Evolutionary conservation across 257 asterid species (phyloP).

Genomic region (Haberlea rhodopensis): DNA sequence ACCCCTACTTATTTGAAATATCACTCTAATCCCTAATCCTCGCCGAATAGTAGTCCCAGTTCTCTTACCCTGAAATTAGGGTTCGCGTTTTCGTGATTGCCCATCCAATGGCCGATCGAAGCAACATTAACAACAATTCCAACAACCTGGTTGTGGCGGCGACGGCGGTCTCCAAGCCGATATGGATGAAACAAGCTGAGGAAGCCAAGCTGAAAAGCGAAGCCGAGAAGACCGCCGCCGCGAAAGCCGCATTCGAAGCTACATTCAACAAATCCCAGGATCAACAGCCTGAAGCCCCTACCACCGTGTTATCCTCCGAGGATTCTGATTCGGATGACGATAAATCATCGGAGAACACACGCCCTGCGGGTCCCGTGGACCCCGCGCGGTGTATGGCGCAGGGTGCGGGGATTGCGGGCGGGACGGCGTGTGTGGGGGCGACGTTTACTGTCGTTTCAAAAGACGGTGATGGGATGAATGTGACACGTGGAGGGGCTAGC

Average conservation of each 20-base stretch:
- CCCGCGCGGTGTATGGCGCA: slow-evolving; percentile 92
- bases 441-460: slow-evolving; percentile 74
- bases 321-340: slow-evolving; percentile 63
- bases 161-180: slow-evolving; percentile 54
- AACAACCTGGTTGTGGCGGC: slow-evolving; percentile 30
- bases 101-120: slow-evolving; percentile 71
- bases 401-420: slow-evolving; percentile 92
- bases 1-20: not conserved
- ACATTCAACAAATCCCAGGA: slow-evolving; percentile 61
- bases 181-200: slow-evolving; percentile 98
- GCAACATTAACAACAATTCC: slow-evolving; percentile 31
- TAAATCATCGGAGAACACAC: slow-evolving; percentile 41
- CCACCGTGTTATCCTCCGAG: slow-evolving; percentile 34
- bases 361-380: slow-evolving; percentile 76
- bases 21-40: not conserved
- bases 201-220: slow-evolving; percentile 90
- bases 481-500: slow-evolving; percentile 76
- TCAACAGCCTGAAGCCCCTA: slow-evolving; percentile 37
- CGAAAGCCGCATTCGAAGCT: slow-evolving; percentile 98
- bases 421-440: slow-evolving; percentile 78
- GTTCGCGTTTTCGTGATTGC: slow-evolving; percentile 29
- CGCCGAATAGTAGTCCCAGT: not conserved
- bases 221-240: slow-evolving; percentile 94
- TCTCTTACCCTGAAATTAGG: slow-evolving; percentile 27
- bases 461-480: slow-evolving; percentile 77